Conservation (phyloP, 2,329 filamentous ascomycete genomes). For the Sporothrix variecibatus region DNA sequence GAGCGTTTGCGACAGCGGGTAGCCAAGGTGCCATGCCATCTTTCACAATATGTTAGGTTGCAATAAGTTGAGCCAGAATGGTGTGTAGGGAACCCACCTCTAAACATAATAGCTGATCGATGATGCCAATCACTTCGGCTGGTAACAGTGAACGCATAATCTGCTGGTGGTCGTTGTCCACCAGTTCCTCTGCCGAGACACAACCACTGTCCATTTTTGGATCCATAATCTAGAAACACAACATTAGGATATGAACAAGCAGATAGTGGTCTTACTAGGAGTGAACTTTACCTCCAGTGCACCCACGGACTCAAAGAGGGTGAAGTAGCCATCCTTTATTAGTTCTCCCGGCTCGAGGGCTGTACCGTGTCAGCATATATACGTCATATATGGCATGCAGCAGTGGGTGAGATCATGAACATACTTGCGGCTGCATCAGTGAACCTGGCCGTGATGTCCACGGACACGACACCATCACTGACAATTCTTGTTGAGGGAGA, state of each 20-base stretch:
- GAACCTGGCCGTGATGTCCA: constrained; percentile 62
- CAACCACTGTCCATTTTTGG: constrained; percentile 98
- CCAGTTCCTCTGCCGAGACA: constrained; percentile 72
- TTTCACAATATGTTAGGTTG: constrained; percentile 40
- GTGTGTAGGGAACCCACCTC: constrained; percentile 60
- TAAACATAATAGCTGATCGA: constrained; percentile 87
- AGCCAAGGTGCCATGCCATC: constrained; percentile 98
- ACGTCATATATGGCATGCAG: background rate
- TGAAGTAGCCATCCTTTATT: constrained; percentile 92
- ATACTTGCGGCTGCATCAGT: constrained; percentile 54
- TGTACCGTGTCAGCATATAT: constrained; percentile 39
- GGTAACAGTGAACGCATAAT: constrained; percentile 67
- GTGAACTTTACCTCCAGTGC: constrained; percentile 65
- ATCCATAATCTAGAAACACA: constrained; percentile 80
- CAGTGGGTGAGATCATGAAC: constrained; percentile 30
- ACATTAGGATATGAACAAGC: background rate
- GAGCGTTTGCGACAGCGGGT: constrained; percentile 89
- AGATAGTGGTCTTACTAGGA: background rate
- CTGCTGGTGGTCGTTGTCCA: constrained; percentile 79
- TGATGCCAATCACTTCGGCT: constrained; percentile 84
- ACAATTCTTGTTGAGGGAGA: constrained; percentile 37
- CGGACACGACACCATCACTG: constrained; percentile 54
- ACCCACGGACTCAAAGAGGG: constrained; percentile 89
- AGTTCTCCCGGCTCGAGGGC: constrained; percentile 78
- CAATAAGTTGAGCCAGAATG: background rate